Percentiles rank a stretch among this genome's conserved stretches.
These are phyloP conservation scores for Haplosporangium sp. DNA, from an alignment of 371 early-diverging fungal species.

Conservation along the genomic window DNA sequence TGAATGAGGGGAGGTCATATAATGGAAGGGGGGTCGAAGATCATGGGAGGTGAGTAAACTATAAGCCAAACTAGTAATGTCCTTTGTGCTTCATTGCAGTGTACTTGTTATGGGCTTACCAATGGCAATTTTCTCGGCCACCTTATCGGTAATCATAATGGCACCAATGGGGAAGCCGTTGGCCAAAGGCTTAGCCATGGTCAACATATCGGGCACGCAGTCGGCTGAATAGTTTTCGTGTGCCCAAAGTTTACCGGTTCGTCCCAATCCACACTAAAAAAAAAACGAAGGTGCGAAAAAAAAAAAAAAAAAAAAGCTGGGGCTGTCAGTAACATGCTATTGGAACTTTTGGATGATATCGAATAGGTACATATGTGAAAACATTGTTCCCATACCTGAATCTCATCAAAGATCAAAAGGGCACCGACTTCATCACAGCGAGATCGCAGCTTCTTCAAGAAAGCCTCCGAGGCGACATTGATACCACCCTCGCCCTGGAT, in stretches of 20 bases:
- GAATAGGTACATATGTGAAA: neutral
- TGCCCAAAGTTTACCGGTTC: constrained; percentile 92
- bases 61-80: neutral
- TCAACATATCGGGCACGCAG: constrained; percentile 91
- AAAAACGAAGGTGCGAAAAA: constrained; percentile 4
- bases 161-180: constrained; percentile 98
- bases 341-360: neutral
- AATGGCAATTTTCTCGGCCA: constrained; percentile 81
- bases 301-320: neutral
- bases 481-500: constrained; percentile 98
- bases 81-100: neutral
- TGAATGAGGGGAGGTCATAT: neutral
- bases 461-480: constrained; percentile 73
- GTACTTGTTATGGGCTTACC: constrained; percentile 51
- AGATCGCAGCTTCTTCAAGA: constrained; percentile 78
- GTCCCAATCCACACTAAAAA: constrained; percentile 88
- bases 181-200: constrained; percentile 95
- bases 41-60: neutral
- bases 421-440: constrained; percentile 86
- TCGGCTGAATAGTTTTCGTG: constrained; percentile 76
- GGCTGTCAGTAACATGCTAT: neutral
- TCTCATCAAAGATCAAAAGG: constrained; percentile 94
- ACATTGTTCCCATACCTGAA: constrained; percentile 73
- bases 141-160: constrained; percentile 75
- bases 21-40: neutral